A percentile compares a stretch with the other conserved stretches of the same genome.
These are phyloP conservation scores for Cruciata laevipes DNA, from an alignment of 257 asterid species.

Conservation along the genomic window DNA sequence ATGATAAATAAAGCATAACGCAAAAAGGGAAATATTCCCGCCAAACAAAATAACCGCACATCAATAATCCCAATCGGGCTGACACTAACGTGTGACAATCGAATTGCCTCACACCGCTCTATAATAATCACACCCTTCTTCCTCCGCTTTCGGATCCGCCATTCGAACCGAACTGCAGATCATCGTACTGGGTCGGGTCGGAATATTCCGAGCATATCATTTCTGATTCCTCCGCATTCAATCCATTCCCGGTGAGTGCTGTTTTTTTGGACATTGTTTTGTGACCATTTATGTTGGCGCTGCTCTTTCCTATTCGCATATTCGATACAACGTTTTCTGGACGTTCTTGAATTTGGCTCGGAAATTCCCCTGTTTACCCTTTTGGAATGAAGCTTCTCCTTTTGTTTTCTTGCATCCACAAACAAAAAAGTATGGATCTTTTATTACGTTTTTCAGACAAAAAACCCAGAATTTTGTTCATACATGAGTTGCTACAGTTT, in stretches of 20 bases:
- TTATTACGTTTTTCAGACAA: not conserved
- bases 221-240: not conserved
- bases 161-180: not conserved
- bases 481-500: constrained; percentile 5
- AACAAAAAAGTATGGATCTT: not conserved
- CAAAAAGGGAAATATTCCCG: constrained; percentile 32
- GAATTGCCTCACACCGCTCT: not conserved
- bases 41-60: constrained; percentile 24
- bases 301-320: not conserved
- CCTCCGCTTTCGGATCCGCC: not conserved
- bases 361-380: not conserved
- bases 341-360: not conserved
- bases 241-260: not conserved
- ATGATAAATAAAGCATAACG: not conserved
- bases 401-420: not conserved
- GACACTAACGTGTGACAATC: constrained; percentile 6
- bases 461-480: not conserved
- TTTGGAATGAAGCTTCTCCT: not conserved
- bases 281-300: not conserved
- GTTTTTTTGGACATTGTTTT: not conserved
- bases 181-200: not conserved
- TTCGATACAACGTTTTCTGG: not conserved
- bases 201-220: not conserved
- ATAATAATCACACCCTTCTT: not conserved
- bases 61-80: constrained; percentile 4